Evolutionary conservation across 768 basidiomycete species (phyloP).

Genomic region (Tricholoma sp.): DNA sequence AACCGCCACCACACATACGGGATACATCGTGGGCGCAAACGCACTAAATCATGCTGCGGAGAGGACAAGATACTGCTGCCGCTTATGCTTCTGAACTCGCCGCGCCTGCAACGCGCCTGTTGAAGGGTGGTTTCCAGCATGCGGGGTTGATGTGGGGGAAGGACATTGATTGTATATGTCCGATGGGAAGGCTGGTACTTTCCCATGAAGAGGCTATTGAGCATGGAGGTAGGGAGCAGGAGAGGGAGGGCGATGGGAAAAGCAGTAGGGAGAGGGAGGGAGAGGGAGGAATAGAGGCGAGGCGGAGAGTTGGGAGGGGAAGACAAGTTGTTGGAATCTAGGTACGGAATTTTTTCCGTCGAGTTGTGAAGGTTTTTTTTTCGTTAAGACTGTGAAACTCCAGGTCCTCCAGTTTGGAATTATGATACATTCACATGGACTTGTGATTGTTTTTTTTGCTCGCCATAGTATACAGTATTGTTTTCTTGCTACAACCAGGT

Average conservation of each 20-base stretch:
- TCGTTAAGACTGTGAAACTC: constrained; percentile 25
- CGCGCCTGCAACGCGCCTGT: constrained; percentile 47
- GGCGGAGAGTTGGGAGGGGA: constrained; percentile 40
- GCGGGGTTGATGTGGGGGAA: constrained; percentile 10
- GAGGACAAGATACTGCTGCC: constrained; percentile 11
- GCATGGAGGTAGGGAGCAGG: background rate
- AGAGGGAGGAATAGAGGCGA: constrained; percentile 8
- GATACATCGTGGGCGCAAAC: constrained; percentile 2
- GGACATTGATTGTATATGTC: constrained; percentile 14
- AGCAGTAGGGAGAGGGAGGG: background rate
- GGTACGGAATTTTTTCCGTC: constrained; percentile 32
- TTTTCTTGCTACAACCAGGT: too few relatives aligned
- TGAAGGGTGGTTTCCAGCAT: constrained; percentile 11
- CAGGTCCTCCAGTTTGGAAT: constrained; percentile 81
- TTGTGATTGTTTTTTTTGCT: too few relatives aligned
- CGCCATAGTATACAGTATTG: too few relatives aligned
- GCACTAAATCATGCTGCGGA: constrained; percentile 11
- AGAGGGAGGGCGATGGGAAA: background rate
- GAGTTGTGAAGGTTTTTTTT: background rate
- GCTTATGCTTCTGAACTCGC: constrained; percentile 14
- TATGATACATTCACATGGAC: constrained; percentile 80
- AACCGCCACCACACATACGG: background rate
- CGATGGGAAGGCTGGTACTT: constrained; percentile 1
- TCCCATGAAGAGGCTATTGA: background rate
- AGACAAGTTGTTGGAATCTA: constrained; percentile 73